Evolutionary conservation across 805 yeast species (phyloP).

Genomic region (Ogataea corticis): DNA sequence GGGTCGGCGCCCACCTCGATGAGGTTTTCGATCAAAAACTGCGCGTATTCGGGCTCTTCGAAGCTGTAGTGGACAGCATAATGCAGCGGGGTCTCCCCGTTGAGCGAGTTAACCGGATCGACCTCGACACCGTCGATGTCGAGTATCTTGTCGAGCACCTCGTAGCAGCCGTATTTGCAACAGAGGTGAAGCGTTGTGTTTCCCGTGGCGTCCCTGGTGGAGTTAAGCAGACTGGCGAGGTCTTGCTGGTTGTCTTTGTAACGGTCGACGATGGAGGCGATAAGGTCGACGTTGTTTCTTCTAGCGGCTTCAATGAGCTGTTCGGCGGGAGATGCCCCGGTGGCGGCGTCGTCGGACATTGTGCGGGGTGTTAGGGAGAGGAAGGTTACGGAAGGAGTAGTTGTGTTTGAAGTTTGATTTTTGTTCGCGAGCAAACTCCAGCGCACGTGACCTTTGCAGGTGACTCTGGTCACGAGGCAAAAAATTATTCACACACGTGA

Average conservation of each 20-base stretch:
- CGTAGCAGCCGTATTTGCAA: constrained; percentile 80
- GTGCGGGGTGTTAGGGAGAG: not conserved
- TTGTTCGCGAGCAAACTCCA: no score
- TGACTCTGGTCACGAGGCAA: no score
- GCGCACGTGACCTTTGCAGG: no score
- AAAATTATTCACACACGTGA: no score
- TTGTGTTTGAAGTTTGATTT: not conserved
- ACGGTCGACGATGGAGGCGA: constrained; percentile 51
- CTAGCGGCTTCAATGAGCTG: constrained; percentile 86
- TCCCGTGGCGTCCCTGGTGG: constrained; percentile 72
- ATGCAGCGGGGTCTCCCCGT: constrained; percentile 90
- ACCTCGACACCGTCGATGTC: constrained; percentile 91
- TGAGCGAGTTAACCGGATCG: constrained; percentile 70
- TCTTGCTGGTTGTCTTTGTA: constrained; percentile 36
- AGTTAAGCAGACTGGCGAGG: constrained; percentile 58
- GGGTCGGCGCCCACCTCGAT: constrained; percentile 93
- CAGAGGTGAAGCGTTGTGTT: constrained; percentile 83
- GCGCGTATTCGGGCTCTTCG: constrained; percentile 84
- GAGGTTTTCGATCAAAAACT: constrained; percentile 72
- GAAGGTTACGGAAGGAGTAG: not conserved
- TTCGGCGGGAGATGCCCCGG: constrained; percentile 75
- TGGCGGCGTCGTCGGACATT: constrained; percentile 7
- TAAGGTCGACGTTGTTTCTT: constrained; percentile 79
- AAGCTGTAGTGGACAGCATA: constrained; percentile 74
- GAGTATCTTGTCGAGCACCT: constrained; percentile 74